phyloP scores from a whole-genome alignment of 2,329 filamentous ascomycete genomes.

The Ascosphaera apis region DNA sequence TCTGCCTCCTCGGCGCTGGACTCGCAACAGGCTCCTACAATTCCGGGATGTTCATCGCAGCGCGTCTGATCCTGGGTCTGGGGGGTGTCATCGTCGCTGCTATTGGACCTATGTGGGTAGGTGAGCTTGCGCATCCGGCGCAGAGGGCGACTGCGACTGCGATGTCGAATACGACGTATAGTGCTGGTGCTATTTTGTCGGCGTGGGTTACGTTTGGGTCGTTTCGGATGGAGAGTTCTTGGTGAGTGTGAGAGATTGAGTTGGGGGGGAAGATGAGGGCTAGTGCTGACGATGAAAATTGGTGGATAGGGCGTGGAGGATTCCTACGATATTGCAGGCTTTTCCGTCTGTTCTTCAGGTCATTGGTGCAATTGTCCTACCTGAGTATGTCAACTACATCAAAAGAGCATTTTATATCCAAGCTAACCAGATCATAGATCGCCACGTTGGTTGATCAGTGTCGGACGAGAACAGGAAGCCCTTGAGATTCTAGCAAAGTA shows the following conservation, averaged over 20 bases:
- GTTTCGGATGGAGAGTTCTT: background rate
- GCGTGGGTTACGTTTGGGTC: background rate
- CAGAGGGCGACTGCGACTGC: constrained; percentile 18
- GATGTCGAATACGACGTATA: constrained; percentile 21
- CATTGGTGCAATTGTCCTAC: constrained; percentile 33
- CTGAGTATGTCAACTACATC: constrained; percentile 18
- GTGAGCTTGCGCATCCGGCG: constrained; percentile 16
- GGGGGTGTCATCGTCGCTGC: constrained; percentile 11
- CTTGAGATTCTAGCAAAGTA: constrained; percentile 13
- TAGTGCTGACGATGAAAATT: background rate
- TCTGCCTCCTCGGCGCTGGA: background rate
- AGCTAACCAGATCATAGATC: constrained; percentile 6
- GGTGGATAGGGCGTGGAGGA: constrained; percentile 26
- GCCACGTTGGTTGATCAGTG: constrained; percentile 8
- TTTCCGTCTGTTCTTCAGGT: constrained; percentile 32
- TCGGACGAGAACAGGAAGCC: constrained; percentile 9
- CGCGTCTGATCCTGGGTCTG: constrained; percentile 13
- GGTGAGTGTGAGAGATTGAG: background rate
- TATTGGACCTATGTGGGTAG: constrained; percentile 14
- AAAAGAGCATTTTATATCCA: background rate
- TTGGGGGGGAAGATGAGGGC: background rate
- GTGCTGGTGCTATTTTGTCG: constrained; percentile 20
- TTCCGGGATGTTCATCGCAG: constrained; percentile 9
- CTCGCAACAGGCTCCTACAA: background rate
- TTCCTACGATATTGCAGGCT: constrained; percentile 41